Evolutionary conservation across 192 early-diverging fungal genomes (phyloP), one percentile per base, ranked within the genome.

Genomic region (Phycomyces nitens): DNA sequence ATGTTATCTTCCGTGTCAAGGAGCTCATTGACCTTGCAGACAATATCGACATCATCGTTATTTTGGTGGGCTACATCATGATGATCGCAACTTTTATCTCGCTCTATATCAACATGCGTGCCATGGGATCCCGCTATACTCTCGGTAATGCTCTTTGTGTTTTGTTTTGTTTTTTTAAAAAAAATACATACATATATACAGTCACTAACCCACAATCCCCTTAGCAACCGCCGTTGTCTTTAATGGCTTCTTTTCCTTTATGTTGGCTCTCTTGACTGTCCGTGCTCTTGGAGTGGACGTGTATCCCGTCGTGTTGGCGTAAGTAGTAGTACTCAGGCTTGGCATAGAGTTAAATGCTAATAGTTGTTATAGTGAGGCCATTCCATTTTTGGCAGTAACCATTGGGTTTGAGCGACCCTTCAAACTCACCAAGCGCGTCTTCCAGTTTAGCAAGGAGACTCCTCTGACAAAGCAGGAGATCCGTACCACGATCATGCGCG

Each of bases 321-420:
- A 62, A 63, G 58, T 60, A 14, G n/a, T 22, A 56, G 18, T 26
- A 41, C 1, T 16, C n/a, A 54, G 24, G 24, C 53, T 24, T 63
- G n/a, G 7, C 26, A 9, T n/a, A 14, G 24, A 21, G 23, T 14
- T 54, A 1, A 6, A 23, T 23, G 23, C 22, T 51, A 40, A 15
- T 54, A 50, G 21, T 39, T 34, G 18, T 34, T 5, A 69, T 53
- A 78, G 85, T 56, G 93, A 97, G 75, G 92, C 93, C 9, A 82
- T 95, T 66, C 95, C 95, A 5, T 94, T 95, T 76, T 84, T 95
- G 50, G 88, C 92, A 34, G 88, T 95, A 52, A 92, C 90, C 26
- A 86, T 97, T 26, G 94, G 94, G 2, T 95, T 94, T 60, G 95
- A 97, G 64, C 88, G 91, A 74, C 90, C 89, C 51, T 86, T 89